These are phyloP conservation scores for Eucalyptus albens DNA, from an alignment of 345 rosid species.

Conservation along the genomic window DNA sequence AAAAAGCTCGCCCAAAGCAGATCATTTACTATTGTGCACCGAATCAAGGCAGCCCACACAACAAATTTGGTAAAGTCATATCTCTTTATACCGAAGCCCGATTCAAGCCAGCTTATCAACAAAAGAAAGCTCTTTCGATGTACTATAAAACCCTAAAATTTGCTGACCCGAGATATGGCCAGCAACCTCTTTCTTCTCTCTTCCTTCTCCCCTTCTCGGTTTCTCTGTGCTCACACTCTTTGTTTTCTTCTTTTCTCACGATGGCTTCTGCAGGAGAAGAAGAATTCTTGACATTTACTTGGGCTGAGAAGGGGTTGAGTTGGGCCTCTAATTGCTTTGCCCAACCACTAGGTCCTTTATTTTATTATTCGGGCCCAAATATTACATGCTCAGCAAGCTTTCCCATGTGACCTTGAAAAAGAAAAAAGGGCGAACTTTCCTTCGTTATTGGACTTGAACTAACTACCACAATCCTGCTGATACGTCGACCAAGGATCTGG, in stretches of 20 bases:
- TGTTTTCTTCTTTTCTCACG: too few relatives aligned
- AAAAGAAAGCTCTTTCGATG: too few relatives aligned
- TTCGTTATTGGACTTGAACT: too few relatives aligned
- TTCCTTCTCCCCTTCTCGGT: neutral
- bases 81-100: neutral
- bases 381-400: neutral
- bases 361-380: neutral
- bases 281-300: neutral
- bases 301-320: neutral
- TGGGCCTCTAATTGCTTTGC: neutral
- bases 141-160: too few relatives aligned
- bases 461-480: neutral
- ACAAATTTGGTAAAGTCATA: neutral
- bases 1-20: too few relatives aligned
- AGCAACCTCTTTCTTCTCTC: neutral
- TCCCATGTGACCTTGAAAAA: neutral
- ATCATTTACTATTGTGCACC: too few relatives aligned
- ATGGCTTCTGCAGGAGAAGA: neutral
- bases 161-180: too few relatives aligned
- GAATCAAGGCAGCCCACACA: neutral
- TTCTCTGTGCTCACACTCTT: neutral
- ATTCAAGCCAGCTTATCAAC: too few relatives aligned
- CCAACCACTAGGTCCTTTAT: neutral
- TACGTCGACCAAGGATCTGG: neutral
- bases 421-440: neutral